Conservation (phyloP, 2,329 filamentous ascomycete species). For the Aciculosporium take region DNA sequence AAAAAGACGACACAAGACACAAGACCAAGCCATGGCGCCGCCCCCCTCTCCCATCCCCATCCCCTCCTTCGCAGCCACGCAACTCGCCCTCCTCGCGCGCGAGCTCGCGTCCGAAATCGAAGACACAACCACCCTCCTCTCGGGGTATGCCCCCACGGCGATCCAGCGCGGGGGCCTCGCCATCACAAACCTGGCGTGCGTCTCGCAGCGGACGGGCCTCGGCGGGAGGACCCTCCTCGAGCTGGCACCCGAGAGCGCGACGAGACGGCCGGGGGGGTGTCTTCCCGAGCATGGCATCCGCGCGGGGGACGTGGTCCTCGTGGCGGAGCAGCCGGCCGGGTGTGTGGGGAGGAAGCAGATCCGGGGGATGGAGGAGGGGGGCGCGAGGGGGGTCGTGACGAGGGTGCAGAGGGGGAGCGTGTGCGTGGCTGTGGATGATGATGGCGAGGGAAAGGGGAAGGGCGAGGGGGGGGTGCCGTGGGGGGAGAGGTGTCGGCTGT, state of each 20-base stretch:
- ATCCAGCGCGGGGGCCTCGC: slow-evolving; percentile 69
- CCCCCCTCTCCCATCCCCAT: slow-evolving; percentile 43
- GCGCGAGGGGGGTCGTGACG: slow-evolving; percentile 56
- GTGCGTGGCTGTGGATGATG: slow-evolving; percentile 56
- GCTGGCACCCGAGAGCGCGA: slow-evolving; percentile 58
- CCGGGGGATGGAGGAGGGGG: slow-evolving; percentile 53
- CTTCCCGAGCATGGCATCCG: slow-evolving; percentile 66
- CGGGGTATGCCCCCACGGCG: slow-evolving; percentile 50
- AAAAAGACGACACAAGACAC: background rate
- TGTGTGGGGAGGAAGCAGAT: slow-evolving; percentile 60
- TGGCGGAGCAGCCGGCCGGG: slow-evolving; percentile 61
- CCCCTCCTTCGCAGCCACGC: slow-evolving; percentile 52
- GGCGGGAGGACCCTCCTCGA: slow-evolving; percentile 86
- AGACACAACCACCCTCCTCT: slow-evolving; percentile 54
- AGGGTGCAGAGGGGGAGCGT: slow-evolving; percentile 44
- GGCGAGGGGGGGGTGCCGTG: slow-evolving; percentile 33
- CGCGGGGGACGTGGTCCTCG: slow-evolving; percentile 62
- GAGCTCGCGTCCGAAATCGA: slow-evolving; percentile 61
- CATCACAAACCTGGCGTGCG: slow-evolving; percentile 58
- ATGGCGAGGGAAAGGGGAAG: too few species aligned
- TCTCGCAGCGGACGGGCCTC: slow-evolving; percentile 70
- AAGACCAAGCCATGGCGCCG: slow-evolving; percentile 18
- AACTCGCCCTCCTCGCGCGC: slow-evolving; percentile 53
- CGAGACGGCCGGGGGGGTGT: slow-evolving; percentile 39
- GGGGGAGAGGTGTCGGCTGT: slow-evolving; percentile 38